Evolutionary conservation across 768 basidiomycete species (phyloP).

Genomic region (Tulasnella sp.): DNA sequence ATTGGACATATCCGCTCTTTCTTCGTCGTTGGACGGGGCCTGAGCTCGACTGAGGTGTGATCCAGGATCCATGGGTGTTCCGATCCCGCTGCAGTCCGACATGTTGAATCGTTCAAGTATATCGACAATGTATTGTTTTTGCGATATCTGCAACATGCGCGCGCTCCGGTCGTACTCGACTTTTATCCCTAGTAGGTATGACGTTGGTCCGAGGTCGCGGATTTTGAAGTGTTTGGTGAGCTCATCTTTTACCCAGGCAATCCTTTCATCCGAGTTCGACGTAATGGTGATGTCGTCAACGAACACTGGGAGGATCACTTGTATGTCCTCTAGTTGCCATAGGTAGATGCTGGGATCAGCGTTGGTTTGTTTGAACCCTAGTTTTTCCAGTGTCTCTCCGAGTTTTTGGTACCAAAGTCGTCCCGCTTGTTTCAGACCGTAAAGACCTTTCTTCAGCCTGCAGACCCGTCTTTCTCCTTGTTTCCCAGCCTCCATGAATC

Average conservation of each 20-base stretch:
- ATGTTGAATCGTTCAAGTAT: not conserved
- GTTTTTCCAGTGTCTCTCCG: not conserved
- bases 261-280: no score
- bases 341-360: constrained; percentile 6
- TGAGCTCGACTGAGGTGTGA: no score
- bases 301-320: constrained; percentile 26
- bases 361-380: not conserved
- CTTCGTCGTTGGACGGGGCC: no score
- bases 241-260: not conserved
- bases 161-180: not conserved
- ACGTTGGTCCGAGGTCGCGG: constrained; percentile 1
- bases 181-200: not conserved
- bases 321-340: constrained; percentile 18
- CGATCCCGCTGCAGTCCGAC: not conserved
- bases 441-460: constrained; percentile 16
- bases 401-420: no score
- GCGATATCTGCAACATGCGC: not conserved
- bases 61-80: not conserved
- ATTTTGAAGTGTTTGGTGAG: not conserved
- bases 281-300: no score
- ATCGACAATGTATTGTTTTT: not conserved
- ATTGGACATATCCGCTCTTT: no score
- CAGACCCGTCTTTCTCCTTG: not conserved
- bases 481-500: not conserved
- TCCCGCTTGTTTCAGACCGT: constrained; percentile 22